These are phyloP conservation scores for Oropetium thomaeum DNA, from an alignment of 176 grass and related monocot species.

Conservation along the genomic window DNA sequence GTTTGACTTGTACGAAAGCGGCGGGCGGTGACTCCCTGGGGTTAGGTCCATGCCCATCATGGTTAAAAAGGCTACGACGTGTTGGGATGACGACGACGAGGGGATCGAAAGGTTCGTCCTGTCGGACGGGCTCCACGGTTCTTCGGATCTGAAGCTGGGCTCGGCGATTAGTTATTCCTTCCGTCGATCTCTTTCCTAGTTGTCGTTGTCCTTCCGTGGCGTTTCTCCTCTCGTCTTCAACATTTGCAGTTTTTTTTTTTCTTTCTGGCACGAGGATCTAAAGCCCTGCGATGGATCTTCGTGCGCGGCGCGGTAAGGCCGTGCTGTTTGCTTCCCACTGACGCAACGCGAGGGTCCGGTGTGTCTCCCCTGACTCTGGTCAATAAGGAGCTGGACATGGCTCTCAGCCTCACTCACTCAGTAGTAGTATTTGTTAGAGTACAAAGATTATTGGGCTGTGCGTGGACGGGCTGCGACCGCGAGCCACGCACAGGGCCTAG, in stretches of 20 bases:
- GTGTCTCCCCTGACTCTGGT: too few relatives aligned
- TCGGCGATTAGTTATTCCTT: neutral
- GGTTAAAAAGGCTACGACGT: neutral
- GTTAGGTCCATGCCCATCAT: constrained; percentile 1
- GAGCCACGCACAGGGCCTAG: too few relatives aligned
- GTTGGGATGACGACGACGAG: constrained; percentile 1
- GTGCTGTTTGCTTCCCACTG: neutral
- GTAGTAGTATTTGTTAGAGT: too few relatives aligned
- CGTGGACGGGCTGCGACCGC: too few relatives aligned
- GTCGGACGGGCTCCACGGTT: constrained; percentile 6
- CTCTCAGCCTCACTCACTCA: too few relatives aligned
- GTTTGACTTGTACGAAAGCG: neutral
- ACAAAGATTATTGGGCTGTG: too few relatives aligned
- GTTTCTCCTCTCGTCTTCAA: neutral
- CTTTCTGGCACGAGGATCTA: neutral
- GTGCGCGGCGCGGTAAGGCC: neutral
- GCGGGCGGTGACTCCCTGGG: neutral
- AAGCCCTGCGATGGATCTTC: neutral
- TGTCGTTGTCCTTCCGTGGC: neutral
- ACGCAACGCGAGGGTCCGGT: neutral
- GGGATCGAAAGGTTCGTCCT: constrained; percentile 10
- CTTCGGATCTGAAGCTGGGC: neutral
- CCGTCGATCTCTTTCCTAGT: neutral
- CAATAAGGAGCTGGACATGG: too few relatives aligned
- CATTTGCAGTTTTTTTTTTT: neutral